Conservation (phyloP, 805 yeast genomes). For the Candida arabinofermentans region DNA sequence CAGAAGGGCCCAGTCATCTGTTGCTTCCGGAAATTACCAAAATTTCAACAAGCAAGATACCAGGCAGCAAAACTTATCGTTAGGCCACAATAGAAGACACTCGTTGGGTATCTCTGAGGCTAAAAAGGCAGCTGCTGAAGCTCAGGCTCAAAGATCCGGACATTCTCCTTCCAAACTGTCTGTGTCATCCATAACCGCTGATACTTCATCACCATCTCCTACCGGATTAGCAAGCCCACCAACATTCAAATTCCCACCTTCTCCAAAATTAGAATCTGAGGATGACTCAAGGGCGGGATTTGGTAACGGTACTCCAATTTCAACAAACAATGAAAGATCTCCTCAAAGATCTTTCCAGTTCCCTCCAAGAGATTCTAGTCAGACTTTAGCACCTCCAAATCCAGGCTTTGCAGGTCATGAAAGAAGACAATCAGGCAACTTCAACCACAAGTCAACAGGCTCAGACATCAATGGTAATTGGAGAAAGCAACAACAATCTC, state of each 20-base stretch:
- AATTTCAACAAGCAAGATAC: slow-evolving; percentile 15
- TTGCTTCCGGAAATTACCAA: slow-evolving; percentile 21
- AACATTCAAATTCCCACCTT: slow-evolving; percentile 55
- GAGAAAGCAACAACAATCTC: slow-evolving; percentile 52
- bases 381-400: slow-evolving; percentile 46
- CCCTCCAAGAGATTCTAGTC: slow-evolving; percentile 44
- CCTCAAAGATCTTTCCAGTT: slow-evolving; percentile 58
- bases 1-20: slow-evolving; percentile 44
- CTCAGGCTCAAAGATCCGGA: slow-evolving; percentile 61
- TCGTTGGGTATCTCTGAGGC: slow-evolving; percentile 91
- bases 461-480: slow-evolving; percentile 55
- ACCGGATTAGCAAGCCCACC: slow-evolving; percentile 26
- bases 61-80: slow-evolving; percentile 28
- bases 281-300: slow-evolving; percentile 6
- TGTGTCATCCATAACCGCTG: slow-evolving; percentile 11
- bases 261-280: slow-evolving; percentile 14
- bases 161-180: slow-evolving; percentile 32
- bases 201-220: slow-evolving; percentile 6
- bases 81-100: slow-evolving; percentile 88
- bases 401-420: slow-evolving; percentile 45
- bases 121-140: slow-evolving; percentile 92
- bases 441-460: slow-evolving; percentile 36
- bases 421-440: slow-evolving; percentile 39
- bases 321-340: slow-evolving; percentile 31
- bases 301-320: slow-evolving; percentile 28